Evolutionary conservation across 768 basidiomycete genomes (phyloP).

Genomic region (Cystobasidium tubakii): DNA sequence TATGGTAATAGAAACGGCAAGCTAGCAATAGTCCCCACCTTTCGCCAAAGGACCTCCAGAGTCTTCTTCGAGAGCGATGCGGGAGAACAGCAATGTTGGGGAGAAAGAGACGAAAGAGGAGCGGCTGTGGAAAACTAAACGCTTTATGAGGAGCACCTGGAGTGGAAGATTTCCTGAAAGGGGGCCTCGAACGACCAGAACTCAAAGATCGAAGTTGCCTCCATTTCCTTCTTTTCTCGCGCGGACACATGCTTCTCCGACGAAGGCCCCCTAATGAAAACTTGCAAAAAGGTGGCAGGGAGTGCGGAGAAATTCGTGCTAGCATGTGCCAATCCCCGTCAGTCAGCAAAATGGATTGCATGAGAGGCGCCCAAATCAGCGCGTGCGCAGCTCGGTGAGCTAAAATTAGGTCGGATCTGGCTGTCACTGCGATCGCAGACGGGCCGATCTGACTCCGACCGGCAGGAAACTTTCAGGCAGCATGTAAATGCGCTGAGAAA

Average conservation of each 20-base stretch:
- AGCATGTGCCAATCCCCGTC: not conserved
- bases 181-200: not conserved
- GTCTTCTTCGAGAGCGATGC: not conserved
- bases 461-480: too few relatives aligned
- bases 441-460: too few relatives aligned
- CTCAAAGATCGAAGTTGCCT: not conserved
- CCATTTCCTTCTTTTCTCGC: not conserved
- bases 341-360: not conserved
- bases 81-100: not conserved
- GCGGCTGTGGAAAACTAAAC: not conserved
- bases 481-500: too few relatives aligned
- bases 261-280: not conserved
- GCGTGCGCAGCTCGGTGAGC: not conserved
- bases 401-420: not conserved
- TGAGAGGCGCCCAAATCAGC: not conserved
- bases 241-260: not conserved
- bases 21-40: not conserved
- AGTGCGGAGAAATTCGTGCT: not conserved
- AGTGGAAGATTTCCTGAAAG: conserved; percentile 1
- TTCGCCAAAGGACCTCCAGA: not conserved
- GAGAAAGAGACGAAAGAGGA: not conserved
- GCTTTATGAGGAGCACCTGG: conserved; percentile 3
- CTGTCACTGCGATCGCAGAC: too few relatives aligned
- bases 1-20: not conserved
- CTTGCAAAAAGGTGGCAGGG: not conserved